Conservation (phyloP, 768 basidiomycete species). For the Chalciporus piperatus region DNA sequence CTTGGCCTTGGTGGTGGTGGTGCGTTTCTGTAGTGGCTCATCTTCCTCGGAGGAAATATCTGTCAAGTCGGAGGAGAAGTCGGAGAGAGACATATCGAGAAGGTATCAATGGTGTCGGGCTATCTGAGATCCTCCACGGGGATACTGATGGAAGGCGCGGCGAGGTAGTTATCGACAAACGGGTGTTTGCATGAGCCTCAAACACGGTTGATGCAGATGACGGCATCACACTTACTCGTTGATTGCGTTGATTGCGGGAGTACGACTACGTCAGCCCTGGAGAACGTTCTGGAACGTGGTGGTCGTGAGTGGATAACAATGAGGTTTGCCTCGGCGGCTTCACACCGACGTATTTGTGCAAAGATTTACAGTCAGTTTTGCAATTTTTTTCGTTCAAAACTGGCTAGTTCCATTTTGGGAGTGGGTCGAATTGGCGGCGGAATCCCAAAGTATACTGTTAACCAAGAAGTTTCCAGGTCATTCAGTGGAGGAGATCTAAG, state of each 20-base stretch:
- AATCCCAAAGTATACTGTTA: not conserved
- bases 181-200: no score
- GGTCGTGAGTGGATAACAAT: not conserved
- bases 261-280: not conserved
- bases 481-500: not conserved
- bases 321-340: not conserved
- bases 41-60: slow-evolving; percentile 44
- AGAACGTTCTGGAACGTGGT: not conserved
- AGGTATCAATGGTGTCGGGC: not conserved
- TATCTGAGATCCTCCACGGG: not conserved
- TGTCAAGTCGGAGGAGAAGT: slow-evolving; percentile 48
- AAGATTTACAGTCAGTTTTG: not conserved
- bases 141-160: no score
- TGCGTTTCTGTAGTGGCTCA: slow-evolving; percentile 25
- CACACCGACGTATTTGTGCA: not conserved
- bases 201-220: no score
- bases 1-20: slow-evolving; percentile 18
- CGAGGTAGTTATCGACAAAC: no score
- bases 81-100: slow-evolving; percentile 35
- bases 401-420: not conserved
- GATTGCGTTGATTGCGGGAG: not conserved
- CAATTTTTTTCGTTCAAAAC: not conserved
- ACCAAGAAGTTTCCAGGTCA: not conserved
- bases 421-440: no score
- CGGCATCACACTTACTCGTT: not conserved